Evolutionary conservation across 345 rosid genomes (phyloP).

Genomic region (Salix caprea): DNA sequence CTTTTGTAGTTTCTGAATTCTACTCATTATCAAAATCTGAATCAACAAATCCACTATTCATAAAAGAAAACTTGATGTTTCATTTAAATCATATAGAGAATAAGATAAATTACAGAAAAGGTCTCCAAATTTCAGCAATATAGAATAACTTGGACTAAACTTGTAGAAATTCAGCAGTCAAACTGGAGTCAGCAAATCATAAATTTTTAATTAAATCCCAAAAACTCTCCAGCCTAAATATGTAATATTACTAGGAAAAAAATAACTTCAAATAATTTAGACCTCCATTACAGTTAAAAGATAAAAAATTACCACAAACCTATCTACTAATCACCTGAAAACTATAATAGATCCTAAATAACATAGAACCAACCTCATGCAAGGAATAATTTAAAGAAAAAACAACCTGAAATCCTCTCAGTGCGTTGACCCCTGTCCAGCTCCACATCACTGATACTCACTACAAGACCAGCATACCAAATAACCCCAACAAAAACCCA

Average conservation of each 20-base stretch:
- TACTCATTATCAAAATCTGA: background rate
- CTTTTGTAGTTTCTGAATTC: background rate
- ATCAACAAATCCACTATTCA: background rate
- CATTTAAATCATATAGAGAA: too few relatives aligned
- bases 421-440: constrained; percentile 67
- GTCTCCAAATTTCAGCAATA: background rate
- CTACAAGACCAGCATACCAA: constrained; percentile 16
- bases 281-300: background rate
- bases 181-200: too few relatives aligned
- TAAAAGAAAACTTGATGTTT: background rate
- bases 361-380: background rate
- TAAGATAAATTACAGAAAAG: too few relatives aligned
- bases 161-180: background rate
- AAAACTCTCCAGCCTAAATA: background rate
- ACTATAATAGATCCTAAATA: background rate
- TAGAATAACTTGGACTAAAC: background rate
- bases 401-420: constrained; percentile 62
- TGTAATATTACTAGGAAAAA: background rate
- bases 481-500: constrained; percentile 46
- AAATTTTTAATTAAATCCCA: background rate
- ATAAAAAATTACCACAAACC: constrained; percentile 1
- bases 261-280: background rate
- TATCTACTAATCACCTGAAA: background rate
- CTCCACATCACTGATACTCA: constrained; percentile 41
- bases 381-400: background rate